These are phyloP conservation scores for Lagerstroemia speciosa DNA, from an alignment of 345 rosid species.

Conservation along the genomic window DNA sequence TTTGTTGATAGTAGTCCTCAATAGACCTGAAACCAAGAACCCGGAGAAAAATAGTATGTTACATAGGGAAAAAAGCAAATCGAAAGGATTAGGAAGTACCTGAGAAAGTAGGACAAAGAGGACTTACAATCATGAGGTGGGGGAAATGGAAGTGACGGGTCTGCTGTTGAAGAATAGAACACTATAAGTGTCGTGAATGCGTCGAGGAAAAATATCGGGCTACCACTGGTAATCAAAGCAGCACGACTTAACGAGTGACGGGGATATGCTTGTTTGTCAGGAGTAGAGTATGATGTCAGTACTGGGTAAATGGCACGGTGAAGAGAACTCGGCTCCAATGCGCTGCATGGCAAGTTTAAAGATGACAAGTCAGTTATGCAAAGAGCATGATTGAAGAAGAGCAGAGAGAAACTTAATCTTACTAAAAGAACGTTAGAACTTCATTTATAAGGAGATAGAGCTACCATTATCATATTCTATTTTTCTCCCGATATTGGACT, in stretches of 20 bases:
- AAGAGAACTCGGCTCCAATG: conserved; percentile 83
- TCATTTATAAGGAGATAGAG: too few species aligned
- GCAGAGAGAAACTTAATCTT: too few species aligned
- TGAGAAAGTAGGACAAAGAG: not conserved
- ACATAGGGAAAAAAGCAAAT: not conserved
- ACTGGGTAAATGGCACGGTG: conserved; percentile 79
- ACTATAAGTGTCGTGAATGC: conserved; percentile 85
- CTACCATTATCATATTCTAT: too few species aligned
- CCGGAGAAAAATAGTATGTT: not conserved
- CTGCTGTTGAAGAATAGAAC: conserved; percentile 84
- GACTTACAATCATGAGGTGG: conserved; percentile 94
- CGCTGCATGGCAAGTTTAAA: conserved; percentile 38
- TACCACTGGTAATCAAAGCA: conserved; percentile 81
- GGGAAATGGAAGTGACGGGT: conserved; percentile 78
- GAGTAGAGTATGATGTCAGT: conserved; percentile 64
- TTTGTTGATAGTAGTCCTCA: conserved; percentile 70
- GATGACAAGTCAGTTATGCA: not conserved
- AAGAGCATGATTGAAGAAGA: too few species aligned
- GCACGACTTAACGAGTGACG: conserved; percentile 92
- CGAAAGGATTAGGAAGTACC: not conserved
- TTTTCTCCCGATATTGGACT: too few species aligned
- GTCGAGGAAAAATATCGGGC: conserved; percentile 94
- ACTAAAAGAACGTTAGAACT: too few species aligned
- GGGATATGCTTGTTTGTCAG: conserved; percentile 81
- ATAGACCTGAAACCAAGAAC: conserved; percentile 34